Evolutionary conservation across 2,329 filamentous ascomycete species (phyloP).

Genomic region (Phymatotrichopsis omnivora): DNA sequence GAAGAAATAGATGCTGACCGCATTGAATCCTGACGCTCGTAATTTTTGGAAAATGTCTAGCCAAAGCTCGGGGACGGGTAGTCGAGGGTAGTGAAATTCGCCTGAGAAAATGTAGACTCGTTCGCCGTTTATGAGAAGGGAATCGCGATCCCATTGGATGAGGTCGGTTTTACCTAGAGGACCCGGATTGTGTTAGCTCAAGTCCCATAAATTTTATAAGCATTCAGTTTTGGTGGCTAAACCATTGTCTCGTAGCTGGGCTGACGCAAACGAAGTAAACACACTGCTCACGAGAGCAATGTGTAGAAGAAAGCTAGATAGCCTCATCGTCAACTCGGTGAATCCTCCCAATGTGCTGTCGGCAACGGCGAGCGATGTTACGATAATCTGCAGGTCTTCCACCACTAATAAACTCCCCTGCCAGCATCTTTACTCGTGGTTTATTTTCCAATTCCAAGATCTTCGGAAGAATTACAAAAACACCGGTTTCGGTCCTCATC

Average conservation of each 20-base stretch:
- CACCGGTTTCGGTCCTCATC: constrained; percentile 16
- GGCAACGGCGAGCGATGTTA: neutral
- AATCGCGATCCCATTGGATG: constrained; percentile 18
- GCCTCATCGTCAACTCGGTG: constrained; percentile 5
- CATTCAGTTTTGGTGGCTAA: neutral
- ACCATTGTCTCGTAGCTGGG: constrained; percentile 21
- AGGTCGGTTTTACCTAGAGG: constrained; percentile 16
- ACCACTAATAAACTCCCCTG: neutral
- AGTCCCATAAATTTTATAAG: neutral
- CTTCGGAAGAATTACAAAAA: too few relatives aligned
- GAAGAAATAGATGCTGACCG: constrained; percentile 62
- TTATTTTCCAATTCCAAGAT: too few relatives aligned
- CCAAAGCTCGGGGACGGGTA: constrained; percentile 51
- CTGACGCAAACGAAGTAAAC: constrained; percentile 3
- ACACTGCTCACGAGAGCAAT: constrained; percentile 15
- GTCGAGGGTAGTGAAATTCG: constrained; percentile 49
- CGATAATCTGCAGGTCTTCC: constrained; percentile 11
- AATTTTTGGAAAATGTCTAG: constrained; percentile 49
- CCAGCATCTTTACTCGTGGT: neutral
- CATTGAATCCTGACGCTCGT: constrained; percentile 45
- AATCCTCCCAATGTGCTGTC: neutral
- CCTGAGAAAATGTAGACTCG: constrained; percentile 61
- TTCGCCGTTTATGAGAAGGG: constrained; percentile 56
- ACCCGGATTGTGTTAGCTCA: neutral
- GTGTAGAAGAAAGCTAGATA: constrained; percentile 10